These are phyloP conservation scores for Corymbia maculata DNA, from an alignment of 345 rosid genomes.

Conservation along the genomic window DNA sequence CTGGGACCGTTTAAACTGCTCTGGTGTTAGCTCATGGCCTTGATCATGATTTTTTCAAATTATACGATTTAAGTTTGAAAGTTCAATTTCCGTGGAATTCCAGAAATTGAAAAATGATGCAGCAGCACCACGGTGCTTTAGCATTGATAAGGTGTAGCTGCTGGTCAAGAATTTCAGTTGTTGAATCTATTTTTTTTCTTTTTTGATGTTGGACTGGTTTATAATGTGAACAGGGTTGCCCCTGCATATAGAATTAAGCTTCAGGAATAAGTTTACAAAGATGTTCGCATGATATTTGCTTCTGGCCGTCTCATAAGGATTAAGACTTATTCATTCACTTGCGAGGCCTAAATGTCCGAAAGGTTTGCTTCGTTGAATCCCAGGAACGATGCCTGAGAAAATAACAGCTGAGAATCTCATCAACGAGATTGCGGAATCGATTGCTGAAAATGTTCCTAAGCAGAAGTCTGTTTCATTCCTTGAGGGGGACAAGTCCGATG, in stretches of 20 bases:
- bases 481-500: constrained; percentile 34
- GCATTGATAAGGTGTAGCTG: neutral
- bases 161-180: neutral
- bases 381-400: constrained; percentile 72
- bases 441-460: constrained; percentile 51
- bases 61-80: neutral
- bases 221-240: neutral
- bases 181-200: neutral
- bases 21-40: neutral
- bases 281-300: neutral
- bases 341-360: neutral
- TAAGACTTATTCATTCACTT: neutral
- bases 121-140: neutral
- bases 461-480: constrained; percentile 53
- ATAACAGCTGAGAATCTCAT: constrained; percentile 43
- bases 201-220: neutral
- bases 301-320: neutral
- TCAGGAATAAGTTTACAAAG: neutral
- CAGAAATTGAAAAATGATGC: neutral
- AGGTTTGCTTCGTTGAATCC: neutral
- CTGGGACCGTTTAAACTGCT: neutral
- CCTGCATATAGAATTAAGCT: neutral
- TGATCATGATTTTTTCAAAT: neutral
- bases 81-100: neutral
- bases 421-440: constrained; percentile 48